A percentile compares a stretch with the other conserved stretches of the same genome.
phyloP scores from a whole-genome alignment of 306 rosid genomes.

The Prunus padus region DNA sequence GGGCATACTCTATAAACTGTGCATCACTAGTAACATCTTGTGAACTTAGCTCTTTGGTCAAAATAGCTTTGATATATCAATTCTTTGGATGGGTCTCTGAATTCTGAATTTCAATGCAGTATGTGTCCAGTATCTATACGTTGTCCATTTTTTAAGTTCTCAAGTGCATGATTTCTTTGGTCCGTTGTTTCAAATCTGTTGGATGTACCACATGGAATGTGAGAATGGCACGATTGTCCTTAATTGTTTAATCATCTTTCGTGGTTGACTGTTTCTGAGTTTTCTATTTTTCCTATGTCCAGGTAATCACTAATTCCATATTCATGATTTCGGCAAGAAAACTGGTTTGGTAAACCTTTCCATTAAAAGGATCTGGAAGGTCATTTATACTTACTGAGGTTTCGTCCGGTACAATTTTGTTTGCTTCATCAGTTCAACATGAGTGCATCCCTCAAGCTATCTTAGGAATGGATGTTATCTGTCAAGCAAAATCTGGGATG shows the following conservation, averaged over 20 bases:
- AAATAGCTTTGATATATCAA: not conserved
- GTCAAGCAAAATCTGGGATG: constrained; percentile 80
- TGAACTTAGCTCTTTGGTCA: not conserved
- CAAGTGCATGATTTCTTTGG: not conserved
- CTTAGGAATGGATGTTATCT: constrained; percentile 71
- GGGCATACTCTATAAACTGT: not conserved
- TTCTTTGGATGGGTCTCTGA: not conserved
- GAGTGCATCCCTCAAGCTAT: constrained; percentile 85
- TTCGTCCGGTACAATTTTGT: constrained; percentile 66
- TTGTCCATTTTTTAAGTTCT: not conserved
- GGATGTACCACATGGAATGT: not conserved
- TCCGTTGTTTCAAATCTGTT: not conserved
- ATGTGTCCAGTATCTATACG: not conserved
- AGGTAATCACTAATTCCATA: constrained; percentile 73
- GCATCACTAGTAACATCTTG: not conserved
- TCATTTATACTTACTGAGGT: constrained; percentile 72
- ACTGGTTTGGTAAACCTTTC: constrained; percentile 73
- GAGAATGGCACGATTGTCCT: not conserved
- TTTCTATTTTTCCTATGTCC: constrained; percentile 21
- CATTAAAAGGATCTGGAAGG: constrained; percentile 62
- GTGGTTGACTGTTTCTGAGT: constrained; percentile 12
- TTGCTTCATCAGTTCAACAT: constrained; percentile 68
- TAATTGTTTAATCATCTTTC: not conserved
- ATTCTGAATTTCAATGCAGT: not conserved
- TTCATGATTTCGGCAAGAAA: constrained; percentile 54